Evolutionary conservation across 1,139 yeast genomes (phyloP).

Genomic region (Saccharomyces hybrid): DNA sequence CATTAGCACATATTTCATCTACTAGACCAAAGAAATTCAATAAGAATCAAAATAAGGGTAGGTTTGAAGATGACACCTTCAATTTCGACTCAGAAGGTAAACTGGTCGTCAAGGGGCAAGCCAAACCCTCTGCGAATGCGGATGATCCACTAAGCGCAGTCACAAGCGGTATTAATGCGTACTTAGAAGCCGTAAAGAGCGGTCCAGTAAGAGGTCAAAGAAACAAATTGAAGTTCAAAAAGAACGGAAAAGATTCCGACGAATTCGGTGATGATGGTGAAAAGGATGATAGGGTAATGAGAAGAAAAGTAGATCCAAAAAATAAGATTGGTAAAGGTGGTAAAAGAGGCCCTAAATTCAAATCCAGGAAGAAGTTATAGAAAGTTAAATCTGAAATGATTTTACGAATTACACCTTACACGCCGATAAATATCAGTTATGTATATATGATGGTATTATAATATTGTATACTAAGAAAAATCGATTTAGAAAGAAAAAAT

Average conservation of each 20-base stretch:
- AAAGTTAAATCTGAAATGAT: constrained; percentile 3
- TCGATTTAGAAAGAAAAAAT: background rate
- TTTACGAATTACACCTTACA: background rate
- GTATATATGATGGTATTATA: constrained; percentile 5
- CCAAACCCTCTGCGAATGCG: constrained; percentile 16
- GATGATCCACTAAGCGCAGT: constrained; percentile 43
- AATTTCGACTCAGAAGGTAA: constrained; percentile 52
- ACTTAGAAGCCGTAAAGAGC: constrained; percentile 83
- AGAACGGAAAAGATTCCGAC: constrained; percentile 46
- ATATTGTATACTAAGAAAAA: constrained; percentile 1
- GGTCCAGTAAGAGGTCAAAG: constrained; percentile 92
- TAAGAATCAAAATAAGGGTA: constrained; percentile 42
- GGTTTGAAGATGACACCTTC: constrained; percentile 38
- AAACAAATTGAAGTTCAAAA: constrained; percentile 81
- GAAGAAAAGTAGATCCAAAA: constrained; percentile 9
- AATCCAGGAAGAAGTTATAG: constrained; percentile 28
- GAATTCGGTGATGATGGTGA: constrained; percentile 41
- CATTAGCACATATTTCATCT: constrained; percentile 81
- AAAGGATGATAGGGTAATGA: constrained; percentile 14
- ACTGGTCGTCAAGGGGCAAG: constrained; percentile 41
- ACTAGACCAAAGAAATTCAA: constrained; percentile 61
- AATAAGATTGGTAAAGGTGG: constrained; percentile 23
- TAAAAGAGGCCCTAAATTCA: constrained; percentile 26
- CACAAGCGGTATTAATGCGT: constrained; percentile 70
- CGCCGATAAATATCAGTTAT: background rate